Conservation (phyloP, 2,329 filamentous ascomycete genomes). For the Ophiostoma tasmaniense region DNA sequence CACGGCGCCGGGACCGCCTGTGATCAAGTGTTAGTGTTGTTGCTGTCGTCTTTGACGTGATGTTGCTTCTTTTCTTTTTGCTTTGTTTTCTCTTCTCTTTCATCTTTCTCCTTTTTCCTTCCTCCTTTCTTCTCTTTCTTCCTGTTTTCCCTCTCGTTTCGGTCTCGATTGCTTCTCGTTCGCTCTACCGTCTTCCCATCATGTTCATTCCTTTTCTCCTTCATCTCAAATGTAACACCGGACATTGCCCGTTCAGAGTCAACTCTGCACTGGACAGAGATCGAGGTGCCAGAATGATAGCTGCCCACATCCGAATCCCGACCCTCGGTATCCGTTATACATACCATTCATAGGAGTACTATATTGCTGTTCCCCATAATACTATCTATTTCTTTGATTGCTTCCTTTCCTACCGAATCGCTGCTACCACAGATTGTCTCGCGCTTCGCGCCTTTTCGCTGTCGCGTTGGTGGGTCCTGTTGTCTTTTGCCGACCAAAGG, state of each 20-base stretch:
- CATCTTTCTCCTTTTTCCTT: slow-evolving; percentile 20
- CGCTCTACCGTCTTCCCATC: too few relatives aligned
- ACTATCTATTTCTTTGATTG: neutral
- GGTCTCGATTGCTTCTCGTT: too few relatives aligned
- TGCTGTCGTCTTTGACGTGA: neutral
- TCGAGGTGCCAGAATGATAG: neutral
- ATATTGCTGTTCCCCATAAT: neutral
- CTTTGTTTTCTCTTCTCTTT: neutral
- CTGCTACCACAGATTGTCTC: slow-evolving; percentile 14
- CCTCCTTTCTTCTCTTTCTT: neutral
- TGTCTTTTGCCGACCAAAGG: slow-evolving; percentile 1
- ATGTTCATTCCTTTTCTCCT: too few relatives aligned
- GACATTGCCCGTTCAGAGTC: neutral
- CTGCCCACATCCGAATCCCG: neutral
- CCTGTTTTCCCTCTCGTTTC: neutral
- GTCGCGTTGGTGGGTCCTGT: slow-evolving; percentile 17
- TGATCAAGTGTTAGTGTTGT: neutral
- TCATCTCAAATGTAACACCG: neutral
- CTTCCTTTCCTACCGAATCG: too few relatives aligned
- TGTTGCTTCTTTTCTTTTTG: neutral
- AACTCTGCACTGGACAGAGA: neutral
- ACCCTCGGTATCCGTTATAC: neutral
- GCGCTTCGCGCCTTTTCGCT: slow-evolving; percentile 20
- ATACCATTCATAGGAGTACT: neutral
- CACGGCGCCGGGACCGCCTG: slow-evolving; percentile 22